Evolutionary conservation across 228 moss, liverwort and hornwort species (phyloP).

Genomic region (Sphagnum fallax): DNA sequence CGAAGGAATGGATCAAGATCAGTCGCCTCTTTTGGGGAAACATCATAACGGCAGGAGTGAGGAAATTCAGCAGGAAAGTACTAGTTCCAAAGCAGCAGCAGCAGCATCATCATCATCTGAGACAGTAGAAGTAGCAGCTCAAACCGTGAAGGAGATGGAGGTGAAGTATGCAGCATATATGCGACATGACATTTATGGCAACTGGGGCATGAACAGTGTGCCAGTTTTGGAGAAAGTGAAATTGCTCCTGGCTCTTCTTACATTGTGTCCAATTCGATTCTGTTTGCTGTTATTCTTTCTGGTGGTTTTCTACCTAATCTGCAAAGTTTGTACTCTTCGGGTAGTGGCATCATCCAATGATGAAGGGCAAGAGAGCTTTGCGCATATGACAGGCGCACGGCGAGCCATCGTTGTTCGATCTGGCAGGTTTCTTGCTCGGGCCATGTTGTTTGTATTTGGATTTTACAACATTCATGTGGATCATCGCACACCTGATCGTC

Average conservation of each 20-base stretch:
- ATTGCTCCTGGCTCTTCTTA: conserved; percentile 49
- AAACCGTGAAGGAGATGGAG: conserved; percentile 70
- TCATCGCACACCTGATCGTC: conserved; percentile 43
- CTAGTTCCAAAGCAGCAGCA: conserved; percentile 7
- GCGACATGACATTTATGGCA: conserved; percentile 79
- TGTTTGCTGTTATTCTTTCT: conserved; percentile 34
- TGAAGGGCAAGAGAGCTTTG: conserved; percentile 86
- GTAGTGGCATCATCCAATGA: conserved; percentile 65
- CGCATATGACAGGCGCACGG: conserved; percentile 69
- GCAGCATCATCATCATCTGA: conserved; percentile 3
- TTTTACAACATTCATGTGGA: conserved; percentile 85
- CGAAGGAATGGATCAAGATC: conserved; percentile 10
- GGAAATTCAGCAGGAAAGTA: conserved; percentile 11
- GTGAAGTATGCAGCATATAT: conserved; percentile 75
- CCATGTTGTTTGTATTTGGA: conserved; percentile 66
- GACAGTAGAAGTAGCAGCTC: conserved; percentile 38
- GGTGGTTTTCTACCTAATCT: conserved; percentile 62
- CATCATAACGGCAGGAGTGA: conserved; percentile 20
- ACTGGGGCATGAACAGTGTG: conserved; percentile 41
- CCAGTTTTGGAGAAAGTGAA: conserved; percentile 48
- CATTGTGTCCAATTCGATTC: conserved; percentile 68
- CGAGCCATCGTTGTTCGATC: conserved; percentile 72
- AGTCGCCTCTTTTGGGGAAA: conserved; percentile 50
- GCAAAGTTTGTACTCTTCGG: conserved; percentile 80
- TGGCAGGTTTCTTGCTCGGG: conserved; percentile 71